A percentile compares a stretch with the other conserved stretches of the same genome.
phyloP scores from a whole-genome alignment of 129 eudicot species.

The carrot (Daucus carota) region DNA sequence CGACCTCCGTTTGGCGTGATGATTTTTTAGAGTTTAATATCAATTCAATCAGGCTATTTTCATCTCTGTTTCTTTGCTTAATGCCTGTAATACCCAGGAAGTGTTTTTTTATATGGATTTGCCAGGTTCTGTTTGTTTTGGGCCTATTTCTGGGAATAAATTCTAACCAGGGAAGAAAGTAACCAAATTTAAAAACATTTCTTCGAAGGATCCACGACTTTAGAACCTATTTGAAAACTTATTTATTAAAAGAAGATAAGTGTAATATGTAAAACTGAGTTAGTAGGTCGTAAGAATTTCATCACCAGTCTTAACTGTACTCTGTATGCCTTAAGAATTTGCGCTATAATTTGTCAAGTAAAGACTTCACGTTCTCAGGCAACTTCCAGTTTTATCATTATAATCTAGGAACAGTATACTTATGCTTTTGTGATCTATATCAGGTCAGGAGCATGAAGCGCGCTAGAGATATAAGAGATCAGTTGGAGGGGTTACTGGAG shows the following conservation, averaged over 20 bases:
- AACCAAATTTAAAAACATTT: no score
- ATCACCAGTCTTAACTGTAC: not conserved
- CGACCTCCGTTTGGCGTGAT: not conserved
- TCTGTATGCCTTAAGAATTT: not conserved
- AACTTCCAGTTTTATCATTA: no score
- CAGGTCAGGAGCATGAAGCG: slow-evolving; percentile 98
- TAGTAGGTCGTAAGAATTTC: not conserved
- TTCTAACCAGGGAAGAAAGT: no score
- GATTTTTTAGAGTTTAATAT: not conserved
- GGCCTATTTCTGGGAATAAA: no score
- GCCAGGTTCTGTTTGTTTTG: not conserved
- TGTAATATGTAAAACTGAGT: not conserved
- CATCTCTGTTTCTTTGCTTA: not conserved
- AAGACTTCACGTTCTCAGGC: not conserved
- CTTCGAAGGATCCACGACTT: no score
- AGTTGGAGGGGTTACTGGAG: slow-evolving; percentile 79
- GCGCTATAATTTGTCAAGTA: not conserved
- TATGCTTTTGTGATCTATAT: not conserved
- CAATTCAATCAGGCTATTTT: not conserved
- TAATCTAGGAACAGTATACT: not conserved
- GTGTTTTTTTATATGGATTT: not conserved
- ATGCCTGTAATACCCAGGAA: not conserved
- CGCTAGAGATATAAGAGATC: slow-evolving; percentile 90
- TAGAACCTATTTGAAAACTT: not conserved
- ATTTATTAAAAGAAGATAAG: not conserved